Evolutionary conservation across 768 basidiomycete species (phyloP), one percentile per base, ranked within the genome.

Genomic region (Collybia mongolica): DNA sequence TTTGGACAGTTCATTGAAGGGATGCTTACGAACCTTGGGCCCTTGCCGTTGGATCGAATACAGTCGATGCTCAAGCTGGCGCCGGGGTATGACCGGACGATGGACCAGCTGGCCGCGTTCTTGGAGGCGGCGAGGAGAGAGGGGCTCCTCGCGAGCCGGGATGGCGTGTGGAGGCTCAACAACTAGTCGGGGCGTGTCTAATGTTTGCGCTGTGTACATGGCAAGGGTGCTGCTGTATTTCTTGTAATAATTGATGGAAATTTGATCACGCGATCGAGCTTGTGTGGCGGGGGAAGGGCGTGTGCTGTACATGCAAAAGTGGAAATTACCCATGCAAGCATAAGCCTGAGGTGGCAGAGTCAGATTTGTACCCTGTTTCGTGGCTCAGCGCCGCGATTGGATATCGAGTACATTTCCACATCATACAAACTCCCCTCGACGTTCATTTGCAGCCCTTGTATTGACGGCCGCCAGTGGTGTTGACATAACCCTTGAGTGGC

Each of bases 11-110:
- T 88, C 68, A 89, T 95, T 53, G 86, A 91, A 67, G 92, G 90
- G 23, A 93, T 93, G 88, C 84, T 97, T 50, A 93, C 84, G 47
- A 95, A 93, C 64, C 72, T 98, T 39, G 89, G 88, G 8, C 65
- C 81, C 2, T 74, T 94, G 14, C 78, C 87, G 1, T 60, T 90
- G 39, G 87, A 90, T 53, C 80, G 88, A n/a, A 93, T 97, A 60
- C 93, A 97, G 63, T 74, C 79, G 2, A 93, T 94, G 88, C 75
- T 97, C 52, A 85, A 81, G 63, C 84, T 91, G 60, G 90, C 88
- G 8, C 88, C 87, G 3, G 85, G 82, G 3, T 96, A 94, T 66
- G 84, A 93, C 60, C 81, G 83, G 53, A 84, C 84, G 3, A 65
- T 84, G 9, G 92, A 93, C 22, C 90, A 97, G 63, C 77, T 97